Evolutionary conservation across 192 early-diverging fungal species (phyloP), one percentile per base, ranked within the genome.

Genomic region (Gaertneriomyces semiglobifer): DNA sequence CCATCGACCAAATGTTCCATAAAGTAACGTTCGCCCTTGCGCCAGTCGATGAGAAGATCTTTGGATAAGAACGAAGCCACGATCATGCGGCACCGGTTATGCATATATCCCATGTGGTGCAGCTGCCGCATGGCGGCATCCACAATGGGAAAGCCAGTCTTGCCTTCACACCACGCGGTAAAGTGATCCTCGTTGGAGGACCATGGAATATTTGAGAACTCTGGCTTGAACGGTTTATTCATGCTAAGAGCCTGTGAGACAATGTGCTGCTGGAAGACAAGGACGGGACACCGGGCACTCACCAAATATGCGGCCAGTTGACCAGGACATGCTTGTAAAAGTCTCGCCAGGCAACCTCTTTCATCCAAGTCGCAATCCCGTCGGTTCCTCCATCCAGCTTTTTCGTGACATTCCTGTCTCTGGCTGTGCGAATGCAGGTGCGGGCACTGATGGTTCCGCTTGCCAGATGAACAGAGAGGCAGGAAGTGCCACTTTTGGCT

Each of bases 51-150:
- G 5, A 74, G 69, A 6, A 83, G 67, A 51, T 81, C 72, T 58
- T 81, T 83, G 20, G 71, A 66, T 40, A 83, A 56, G 62, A 81
- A 81, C 14, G 79, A 50, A 50, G 78, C 81, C 7, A 70, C 79
- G 58, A 84, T 74, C 83, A 87, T 89, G 7, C 89, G 77, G 1
- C 82, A 62, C 16, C 86, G 82, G 70, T 82, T 86, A 60, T 85
- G 79, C 84, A 90, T 86, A 63, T 71, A 85, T 7, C 89, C 89
- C 9, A 73, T 77, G 7, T 61, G 63, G 7, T 76, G 74, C 40
- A 90, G 67, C 60, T 88, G 79, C 11, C 86, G 68, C 88, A 90
- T 90, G 39, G 76, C 84, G 44, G 87, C 84, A 71, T 88, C 84
- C 6, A 86, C 82, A 60, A 88, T 79, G 2, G 84, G 84, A 67